Evolutionary conservation across 345 rosid species (phyloP).

Genomic region (Melaleuca quinquenervia): DNA sequence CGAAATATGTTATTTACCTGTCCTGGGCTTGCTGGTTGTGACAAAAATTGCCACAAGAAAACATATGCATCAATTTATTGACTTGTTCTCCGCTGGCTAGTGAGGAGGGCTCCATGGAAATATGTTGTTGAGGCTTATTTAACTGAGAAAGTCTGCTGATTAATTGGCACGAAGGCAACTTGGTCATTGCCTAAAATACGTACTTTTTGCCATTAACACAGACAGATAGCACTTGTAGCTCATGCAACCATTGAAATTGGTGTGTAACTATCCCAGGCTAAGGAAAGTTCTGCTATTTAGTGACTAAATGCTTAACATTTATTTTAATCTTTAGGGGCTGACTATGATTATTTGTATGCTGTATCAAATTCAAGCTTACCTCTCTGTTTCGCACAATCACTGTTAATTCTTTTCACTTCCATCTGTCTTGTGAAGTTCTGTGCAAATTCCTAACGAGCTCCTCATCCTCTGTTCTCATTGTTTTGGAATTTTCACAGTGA

Average conservation of each 20-base stretch:
- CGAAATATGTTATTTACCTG: background rate
- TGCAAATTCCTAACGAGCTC: background rate
- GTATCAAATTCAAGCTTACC: background rate
- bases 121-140: background rate
- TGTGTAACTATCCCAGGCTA: background rate
- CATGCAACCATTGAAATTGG: background rate
- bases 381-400: background rate
- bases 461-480: background rate
- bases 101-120: background rate
- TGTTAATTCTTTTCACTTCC: background rate
- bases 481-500: constrained; percentile 40
- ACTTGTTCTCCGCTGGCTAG: background rate
- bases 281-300: background rate
- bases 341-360: background rate
- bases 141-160: background rate
- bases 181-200: background rate
- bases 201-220: background rate
- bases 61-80: background rate
- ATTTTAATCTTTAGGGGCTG: background rate
- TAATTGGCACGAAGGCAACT: background rate
- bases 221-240: background rate
- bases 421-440: background rate
- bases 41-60: background rate
- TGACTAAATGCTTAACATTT: background rate
- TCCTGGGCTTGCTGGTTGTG: background rate